phyloP scores from a whole-genome alignment of 2,329 filamentous ascomycete genomes.

The Thyridium curvatum region DNA sequence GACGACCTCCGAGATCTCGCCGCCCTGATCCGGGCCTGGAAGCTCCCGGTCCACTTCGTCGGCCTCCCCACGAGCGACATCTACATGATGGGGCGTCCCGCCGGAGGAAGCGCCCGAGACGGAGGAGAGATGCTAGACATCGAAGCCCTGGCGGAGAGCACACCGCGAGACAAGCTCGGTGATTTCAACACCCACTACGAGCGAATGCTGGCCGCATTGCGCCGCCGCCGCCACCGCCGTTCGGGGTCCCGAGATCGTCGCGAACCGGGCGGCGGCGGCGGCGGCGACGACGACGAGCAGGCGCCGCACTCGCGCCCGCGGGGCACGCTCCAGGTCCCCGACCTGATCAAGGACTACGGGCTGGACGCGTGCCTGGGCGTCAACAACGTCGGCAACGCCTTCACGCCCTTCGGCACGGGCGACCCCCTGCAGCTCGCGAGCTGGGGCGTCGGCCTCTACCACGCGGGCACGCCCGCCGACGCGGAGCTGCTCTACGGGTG shows the following conservation, averaged over 20 bases:
- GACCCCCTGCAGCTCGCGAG: slow-evolving; percentile 60
- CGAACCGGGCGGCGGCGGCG: too few relatives aligned
- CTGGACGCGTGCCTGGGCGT: slow-evolving; percentile 57
- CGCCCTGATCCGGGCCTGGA: slow-evolving; percentile 32
- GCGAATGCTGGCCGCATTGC: too few relatives aligned
- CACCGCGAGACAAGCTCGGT: too few relatives aligned
- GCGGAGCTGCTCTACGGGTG: slow-evolving; percentile 47
- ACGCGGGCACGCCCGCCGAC: slow-evolving; percentile 55
- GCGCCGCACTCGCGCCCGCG: slow-evolving; percentile 28
- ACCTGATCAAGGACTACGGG: slow-evolving; percentile 51
- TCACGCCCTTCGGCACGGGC: slow-evolving; percentile 62
- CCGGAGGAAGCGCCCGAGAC: slow-evolving; percentile 4
- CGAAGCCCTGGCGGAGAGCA: too few relatives aligned
- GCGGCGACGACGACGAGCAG: too few relatives aligned
- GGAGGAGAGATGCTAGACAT: neutral
- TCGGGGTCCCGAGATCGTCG: neutral
- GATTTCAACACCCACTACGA: too few relatives aligned
- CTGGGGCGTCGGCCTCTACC: slow-evolving; percentile 60
- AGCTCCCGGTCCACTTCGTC: slow-evolving; percentile 58
- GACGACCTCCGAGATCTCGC: slow-evolving; percentile 44
- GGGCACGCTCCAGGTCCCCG: slow-evolving; percentile 55
- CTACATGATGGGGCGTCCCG: slow-evolving; percentile 59
- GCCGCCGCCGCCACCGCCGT: too few relatives aligned
- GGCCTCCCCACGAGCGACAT: slow-evolving; percentile 66
- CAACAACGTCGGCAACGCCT: slow-evolving; percentile 71